Base-by-base conservation (phyloP, 306 rosid species). In the Lotus japonicus region DNA sequence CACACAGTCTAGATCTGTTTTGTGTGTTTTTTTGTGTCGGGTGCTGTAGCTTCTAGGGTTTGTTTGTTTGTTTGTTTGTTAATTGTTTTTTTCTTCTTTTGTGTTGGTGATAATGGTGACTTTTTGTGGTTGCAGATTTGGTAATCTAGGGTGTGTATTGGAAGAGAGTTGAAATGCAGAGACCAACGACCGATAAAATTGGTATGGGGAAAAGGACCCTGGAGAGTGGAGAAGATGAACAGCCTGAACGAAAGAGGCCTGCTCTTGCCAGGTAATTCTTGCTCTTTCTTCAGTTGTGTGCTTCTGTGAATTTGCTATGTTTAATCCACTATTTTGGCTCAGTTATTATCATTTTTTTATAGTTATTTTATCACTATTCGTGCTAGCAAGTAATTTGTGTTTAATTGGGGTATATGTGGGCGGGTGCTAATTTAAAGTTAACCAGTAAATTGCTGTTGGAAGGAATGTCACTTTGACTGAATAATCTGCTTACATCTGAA, bases 221-320 rank as follows among this genome's bases (percentile, higher is more conserved):
- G 69, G 99, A 95, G 19, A 84, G 78, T 31, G 99, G 88, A 35
- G 99, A 87, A 28, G 99, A 88, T 58, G 99, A 95, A 19, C 95
- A 88, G 76, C 92, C 89, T 12, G 97, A 95, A 85, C 74, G 96
- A 33, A 95, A 95, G 83, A 84, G 97, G 59, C 99, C 99, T 2
- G 99, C 97, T 73, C 86, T 95, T 42, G 99, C 99, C 53, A 95
- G 97, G 99, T 91, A 62, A 54, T 72, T 45, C 1, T 11, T 74
- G 35, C 52, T 14, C 8, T 70, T 73, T 36, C 23, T 66, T 55
- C 53, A 10, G 12, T 11, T 19, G 0, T 65, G 31, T 62, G 44
- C 26, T 60, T 71, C 14, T 50, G 11, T 46, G 56, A 58, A 15
- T 50, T 78, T 71, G 3, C 31, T 50, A 19, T 54, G 58, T 50